phyloP scores from a whole-genome alignment of 225 moss, liverwort and hornwort species.

The Physcomitrium patens region DNA sequence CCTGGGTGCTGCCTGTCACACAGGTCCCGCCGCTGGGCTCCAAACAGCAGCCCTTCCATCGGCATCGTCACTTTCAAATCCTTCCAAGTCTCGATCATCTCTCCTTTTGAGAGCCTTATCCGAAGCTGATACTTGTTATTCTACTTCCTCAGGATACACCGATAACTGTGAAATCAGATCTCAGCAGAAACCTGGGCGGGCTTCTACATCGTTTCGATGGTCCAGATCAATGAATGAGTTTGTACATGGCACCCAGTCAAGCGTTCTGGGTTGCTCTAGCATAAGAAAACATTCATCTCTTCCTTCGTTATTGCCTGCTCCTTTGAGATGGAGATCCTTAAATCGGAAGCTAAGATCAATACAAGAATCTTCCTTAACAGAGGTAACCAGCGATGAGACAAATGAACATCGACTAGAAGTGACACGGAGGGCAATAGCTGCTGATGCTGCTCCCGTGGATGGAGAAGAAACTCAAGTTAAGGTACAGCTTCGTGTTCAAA shows the following conservation, averaged over 20 bases:
- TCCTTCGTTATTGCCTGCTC: slow-evolving; percentile 19
- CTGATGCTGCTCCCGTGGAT: slow-evolving; percentile 40
- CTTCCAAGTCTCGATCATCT: slow-evolving; percentile 15
- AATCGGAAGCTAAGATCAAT: slow-evolving; percentile 33
- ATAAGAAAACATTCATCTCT: slow-evolving; percentile 25
- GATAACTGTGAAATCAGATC: slow-evolving; percentile 23
- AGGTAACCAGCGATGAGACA: slow-evolving; percentile 34
- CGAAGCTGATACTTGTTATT: slow-evolving; percentile 7
- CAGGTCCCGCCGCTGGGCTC: slow-evolving; percentile 31
- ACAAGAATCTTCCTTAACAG: slow-evolving; percentile 33
- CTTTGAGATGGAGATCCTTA: slow-evolving; percentile 31
- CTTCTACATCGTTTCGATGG: neutral
- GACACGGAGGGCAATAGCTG: slow-evolving; percentile 34
- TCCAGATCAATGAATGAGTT: slow-evolving; percentile 23
- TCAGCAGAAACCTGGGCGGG: slow-evolving; percentile 2
- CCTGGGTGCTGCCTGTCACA: slow-evolving; percentile 34
- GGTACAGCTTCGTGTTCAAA: slow-evolving; percentile 20
- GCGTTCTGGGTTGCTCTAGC: slow-evolving; percentile 36
- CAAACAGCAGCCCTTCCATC: slow-evolving; percentile 27
- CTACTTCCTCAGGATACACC: slow-evolving; percentile 16
- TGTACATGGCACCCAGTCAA: slow-evolving; percentile 33
- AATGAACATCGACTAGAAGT: slow-evolving; percentile 35
- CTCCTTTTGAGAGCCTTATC: slow-evolving; percentile 18
- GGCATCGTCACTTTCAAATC: slow-evolving; percentile 1
- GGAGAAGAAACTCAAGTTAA: slow-evolving; percentile 30